A percentile compares a stretch with the other conserved stretches of the same genome.
These are phyloP conservation scores for Trypanosoma scelopori DNA, from an alignment of 208 protist species.

Conservation along the genomic window DNA sequence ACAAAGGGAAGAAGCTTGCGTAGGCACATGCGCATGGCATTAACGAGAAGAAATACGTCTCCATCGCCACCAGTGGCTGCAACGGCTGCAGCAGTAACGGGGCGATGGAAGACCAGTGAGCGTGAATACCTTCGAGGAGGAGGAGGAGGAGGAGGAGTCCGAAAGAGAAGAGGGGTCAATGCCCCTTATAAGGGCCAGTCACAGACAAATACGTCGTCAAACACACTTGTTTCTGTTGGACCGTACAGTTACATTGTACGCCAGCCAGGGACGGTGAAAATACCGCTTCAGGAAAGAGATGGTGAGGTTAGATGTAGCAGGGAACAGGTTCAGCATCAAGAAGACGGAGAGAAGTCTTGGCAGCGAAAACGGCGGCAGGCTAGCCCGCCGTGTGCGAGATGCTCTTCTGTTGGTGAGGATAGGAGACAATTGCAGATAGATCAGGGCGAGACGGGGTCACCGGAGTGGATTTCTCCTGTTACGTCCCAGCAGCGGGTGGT, in stretches of 20 bases:
- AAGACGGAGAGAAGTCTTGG: not conserved
- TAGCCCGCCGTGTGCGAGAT: too few species aligned
- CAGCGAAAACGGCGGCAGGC: not conserved
- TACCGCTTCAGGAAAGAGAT: not conserved
- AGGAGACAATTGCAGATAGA: not conserved
- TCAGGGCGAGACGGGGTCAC: not conserved
- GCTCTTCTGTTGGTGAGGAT: too few species aligned
- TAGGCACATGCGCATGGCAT: not conserved
- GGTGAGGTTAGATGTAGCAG: not conserved
- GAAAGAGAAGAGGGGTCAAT: not conserved
- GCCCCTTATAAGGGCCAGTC: not conserved
- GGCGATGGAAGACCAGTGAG: not conserved
- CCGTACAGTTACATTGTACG: conserved; percentile 25
- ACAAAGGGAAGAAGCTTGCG: not conserved
- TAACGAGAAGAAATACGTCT: conserved; percentile 19
- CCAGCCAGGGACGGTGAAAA: conserved; percentile 7
- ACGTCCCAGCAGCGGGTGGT: not conserved
- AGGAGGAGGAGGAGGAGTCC: too few species aligned
- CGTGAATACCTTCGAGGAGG: not conserved
- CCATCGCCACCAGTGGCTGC: not conserved
- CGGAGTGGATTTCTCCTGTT: conserved; percentile 25
- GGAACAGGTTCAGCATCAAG: not conserved
- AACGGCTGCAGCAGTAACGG: not conserved
- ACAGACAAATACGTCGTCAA: not conserved
- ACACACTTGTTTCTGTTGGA: conserved; percentile 14